A percentile compares a stretch with the other conserved stretches of the same genome.
Conservation (phyloP, 495 filamentous ascomycete species). For the Jackrogersella minutella region DNA sequence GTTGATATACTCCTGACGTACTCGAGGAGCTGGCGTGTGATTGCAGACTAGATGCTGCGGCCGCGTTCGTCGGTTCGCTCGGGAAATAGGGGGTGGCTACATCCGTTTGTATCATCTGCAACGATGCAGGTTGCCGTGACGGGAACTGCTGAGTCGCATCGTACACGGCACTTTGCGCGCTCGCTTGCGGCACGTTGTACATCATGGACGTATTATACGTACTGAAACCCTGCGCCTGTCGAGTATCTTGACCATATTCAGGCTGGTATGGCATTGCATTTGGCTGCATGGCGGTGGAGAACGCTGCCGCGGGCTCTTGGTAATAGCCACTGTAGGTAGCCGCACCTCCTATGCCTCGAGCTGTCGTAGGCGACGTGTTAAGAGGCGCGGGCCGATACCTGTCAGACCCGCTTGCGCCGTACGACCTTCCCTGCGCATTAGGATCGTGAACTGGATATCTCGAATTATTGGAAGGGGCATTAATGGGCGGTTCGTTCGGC, state of each 20-base stretch:
- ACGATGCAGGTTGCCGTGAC: conserved; percentile 78
- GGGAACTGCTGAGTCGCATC: conserved; percentile 81
- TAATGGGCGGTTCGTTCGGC: conserved; percentile 70
- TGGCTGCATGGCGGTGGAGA: conserved; percentile 58
- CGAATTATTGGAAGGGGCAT: conserved; percentile 53
- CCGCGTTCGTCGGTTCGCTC: conserved; percentile 70
- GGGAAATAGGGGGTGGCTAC: conserved; percentile 79
- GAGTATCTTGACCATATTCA: conserved; percentile 62
- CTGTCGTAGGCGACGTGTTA: conserved; percentile 52
- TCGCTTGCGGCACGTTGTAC: conserved; percentile 79
- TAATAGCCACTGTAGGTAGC: conserved; percentile 65
- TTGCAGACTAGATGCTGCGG: conserved; percentile 59
- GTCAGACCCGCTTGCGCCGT: conserved; percentile 52
- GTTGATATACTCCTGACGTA: conserved; percentile 58
- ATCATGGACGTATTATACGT: conserved; percentile 69
- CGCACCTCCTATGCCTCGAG: conserved; percentile 54
- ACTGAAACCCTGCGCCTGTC: conserved; percentile 57
- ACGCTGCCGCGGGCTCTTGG: conserved; percentile 59
- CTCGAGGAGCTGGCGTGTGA: conserved; percentile 51
- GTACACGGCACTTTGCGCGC: conserved; percentile 73
- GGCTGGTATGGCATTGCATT: conserved; percentile 61
- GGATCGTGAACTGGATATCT: conserved; percentile 55
- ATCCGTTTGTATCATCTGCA: conserved; percentile 78
- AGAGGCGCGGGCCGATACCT: conserved; percentile 58
- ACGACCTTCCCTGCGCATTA: conserved; percentile 52